phyloP scores from a whole-genome alignment of 2,329 filamentous ascomycete genomes.

The Aspergillus vadensis region DNA sequence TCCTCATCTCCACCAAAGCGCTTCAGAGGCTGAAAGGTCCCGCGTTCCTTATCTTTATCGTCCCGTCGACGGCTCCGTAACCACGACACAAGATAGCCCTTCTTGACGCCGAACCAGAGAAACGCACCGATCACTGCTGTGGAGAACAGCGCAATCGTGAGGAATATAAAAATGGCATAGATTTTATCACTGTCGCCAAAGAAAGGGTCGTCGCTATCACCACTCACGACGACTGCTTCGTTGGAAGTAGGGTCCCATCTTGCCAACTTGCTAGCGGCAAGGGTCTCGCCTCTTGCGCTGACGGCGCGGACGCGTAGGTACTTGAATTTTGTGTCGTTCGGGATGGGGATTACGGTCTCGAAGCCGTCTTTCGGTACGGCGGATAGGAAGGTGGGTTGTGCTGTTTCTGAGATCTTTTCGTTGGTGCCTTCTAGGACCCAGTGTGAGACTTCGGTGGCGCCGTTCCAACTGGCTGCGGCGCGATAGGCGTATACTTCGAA shows the following conservation, averaged over 20 bases:
- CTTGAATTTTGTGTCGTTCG: constrained; percentile 8
- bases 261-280: constrained; percentile 22
- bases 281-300: constrained; percentile 21
- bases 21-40: constrained; percentile 8
- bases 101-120: neutral
- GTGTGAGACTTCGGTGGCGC: constrained; percentile 37
- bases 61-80: neutral
- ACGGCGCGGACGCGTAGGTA: constrained; percentile 28
- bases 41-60: constrained; percentile 9
- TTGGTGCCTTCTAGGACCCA: constrained; percentile 32
- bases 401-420: neutral
- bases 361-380: constrained; percentile 30
- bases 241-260: constrained; percentile 24
- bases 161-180: no score
- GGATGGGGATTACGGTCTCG: constrained; percentile 32
- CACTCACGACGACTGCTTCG: constrained; percentile 17
- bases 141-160: constrained; percentile 5
- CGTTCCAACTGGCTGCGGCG: constrained; percentile 39
- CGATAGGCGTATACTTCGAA: constrained; percentile 23
- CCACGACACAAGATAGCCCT: neutral
- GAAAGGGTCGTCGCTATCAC: neutral
- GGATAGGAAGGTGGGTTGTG: constrained; percentile 22
- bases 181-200: neutral
- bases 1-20: constrained; percentile 11
- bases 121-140: constrained; percentile 1